Evolutionary conservation across 139 green algal genomes (phyloP), one percentile per base, ranked within the genome.

Genomic region (Chlorella sp.): DNA sequence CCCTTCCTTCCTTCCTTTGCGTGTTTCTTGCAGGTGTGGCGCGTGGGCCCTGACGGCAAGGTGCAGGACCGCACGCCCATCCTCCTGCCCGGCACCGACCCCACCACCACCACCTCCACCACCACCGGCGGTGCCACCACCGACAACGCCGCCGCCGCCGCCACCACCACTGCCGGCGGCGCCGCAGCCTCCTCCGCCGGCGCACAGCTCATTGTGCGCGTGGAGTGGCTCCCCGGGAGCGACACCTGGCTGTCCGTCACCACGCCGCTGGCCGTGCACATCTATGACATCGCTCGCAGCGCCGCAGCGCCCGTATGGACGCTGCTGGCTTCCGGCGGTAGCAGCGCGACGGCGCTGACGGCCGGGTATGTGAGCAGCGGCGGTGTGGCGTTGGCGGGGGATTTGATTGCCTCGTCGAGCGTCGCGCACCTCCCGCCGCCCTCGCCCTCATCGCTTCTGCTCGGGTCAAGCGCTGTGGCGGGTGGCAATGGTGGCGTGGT

Each of bases 21-120:
- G n/a, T n/a, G n/a, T n/a, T n/a, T n/a, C n/a, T n/a, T 67, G n/a
- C 61, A 67, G 27, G 61, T 67, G 61, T 67, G 61, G 61, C 27
- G 27, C 3, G 61, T 35, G 61, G 61, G 29, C 23, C 14, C 61
- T 26, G 61, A 67, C 27, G 61, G 61, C 23, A 27, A 30, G n/a
- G 27, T 67, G 23, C n/a, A 27, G n/a, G 61, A 67, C 61, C 61
- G 61, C 23, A 27, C 29, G 29, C 61, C 61, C 3, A 27, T 67
- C 3, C 27, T 24, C 61, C 61, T 67, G 3, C 61, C 61, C 23
- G 23, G 29, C n/a, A 26, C 33, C n/a, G n/a, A 34, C 42, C 10
- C 10, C 17, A 17, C 42, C 10, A 10, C 42, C 10, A 55, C 42
- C 10, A 17, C 10, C 42, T 10, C 42, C 10, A 17, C 10, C 42